phyloP scores from a whole-genome alignment of 495 filamentous ascomycete species.

The Xylaria bambusicola region DNA sequence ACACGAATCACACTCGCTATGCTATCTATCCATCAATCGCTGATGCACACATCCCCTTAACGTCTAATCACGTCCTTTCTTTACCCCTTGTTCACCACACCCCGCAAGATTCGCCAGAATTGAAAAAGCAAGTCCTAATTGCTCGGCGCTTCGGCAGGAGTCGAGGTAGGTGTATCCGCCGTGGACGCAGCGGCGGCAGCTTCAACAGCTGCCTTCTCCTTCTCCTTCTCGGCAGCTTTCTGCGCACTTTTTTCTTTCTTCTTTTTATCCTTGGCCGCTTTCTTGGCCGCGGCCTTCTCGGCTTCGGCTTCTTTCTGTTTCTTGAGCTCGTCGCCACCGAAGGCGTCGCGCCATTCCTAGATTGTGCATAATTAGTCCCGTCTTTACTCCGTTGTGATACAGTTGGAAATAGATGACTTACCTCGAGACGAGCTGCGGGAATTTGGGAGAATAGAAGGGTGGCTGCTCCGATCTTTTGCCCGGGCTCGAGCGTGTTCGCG shows the following conservation, averaged over 20 bases:
- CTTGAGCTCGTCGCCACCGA: conserved; percentile 49
- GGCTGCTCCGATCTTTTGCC: conserved; percentile 81
- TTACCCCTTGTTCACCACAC: not conserved
- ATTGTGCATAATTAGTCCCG: too few relatives aligned
- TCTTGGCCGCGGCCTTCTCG: conserved; percentile 52
- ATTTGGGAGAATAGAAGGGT: conserved; percentile 83
- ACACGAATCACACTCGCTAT: not conserved
- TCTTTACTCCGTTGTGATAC: too few relatives aligned
- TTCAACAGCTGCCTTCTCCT: conserved; percentile 2
- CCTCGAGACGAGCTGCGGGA: conserved; percentile 72
- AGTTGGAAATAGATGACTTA: not conserved
- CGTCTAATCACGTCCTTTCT: not conserved
- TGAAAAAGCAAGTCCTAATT: not conserved
- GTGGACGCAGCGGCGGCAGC: not conserved
- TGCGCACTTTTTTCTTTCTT: conserved; percentile 48
- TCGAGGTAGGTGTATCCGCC: not conserved
- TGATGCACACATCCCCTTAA: not conserved
- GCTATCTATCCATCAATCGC: not conserved
- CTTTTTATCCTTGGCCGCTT: conserved; percentile 49
- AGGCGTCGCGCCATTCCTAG: conserved; percentile 73
- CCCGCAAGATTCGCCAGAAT: not conserved
- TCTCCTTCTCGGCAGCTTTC: conserved; percentile 7
- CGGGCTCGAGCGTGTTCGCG: conserved; percentile 54
- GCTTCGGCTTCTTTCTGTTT: conserved; percentile 57
- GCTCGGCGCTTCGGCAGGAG: not conserved